Evolutionary conservation across 2,329 filamentous ascomycete genomes (phyloP).

Genomic region (Aspergillaceae sp.): DNA sequence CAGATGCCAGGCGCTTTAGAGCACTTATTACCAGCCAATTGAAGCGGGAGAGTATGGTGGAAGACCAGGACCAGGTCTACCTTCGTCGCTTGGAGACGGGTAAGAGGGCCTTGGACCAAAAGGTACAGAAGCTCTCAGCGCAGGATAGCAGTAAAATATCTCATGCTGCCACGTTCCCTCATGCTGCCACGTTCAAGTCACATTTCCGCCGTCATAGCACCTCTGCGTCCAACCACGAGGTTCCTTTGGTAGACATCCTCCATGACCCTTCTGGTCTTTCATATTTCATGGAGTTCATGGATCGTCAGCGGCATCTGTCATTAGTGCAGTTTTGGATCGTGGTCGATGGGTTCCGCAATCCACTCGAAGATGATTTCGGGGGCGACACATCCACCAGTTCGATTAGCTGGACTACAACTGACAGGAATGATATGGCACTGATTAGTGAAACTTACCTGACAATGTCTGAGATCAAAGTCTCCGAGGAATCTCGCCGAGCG

Average conservation of each 20-base stretch:
- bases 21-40: conserved; percentile 89
- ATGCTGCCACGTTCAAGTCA: conserved; percentile 18
- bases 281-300: conserved; percentile 99
- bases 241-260: conserved; percentile 73
- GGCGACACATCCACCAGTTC: conserved; percentile 58
- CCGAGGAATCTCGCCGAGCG: conserved; percentile 57
- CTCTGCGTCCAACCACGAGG: conserved; percentile 60
- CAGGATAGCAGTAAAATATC: conserved; percentile 43
- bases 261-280: conserved; percentile 84
- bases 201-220: conserved; percentile 30
- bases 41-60: conserved; percentile 69
- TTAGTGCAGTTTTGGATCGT: conserved; percentile 98
- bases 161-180: conserved; percentile 21
- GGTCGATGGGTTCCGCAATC: conserved; percentile 91
- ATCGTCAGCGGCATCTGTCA: conserved; percentile 75
- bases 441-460: conserved; percentile 86
- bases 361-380: conserved; percentile 74
- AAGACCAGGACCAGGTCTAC: conserved; percentile 77
- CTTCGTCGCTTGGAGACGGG: conserved; percentile 84
- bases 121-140: conserved; percentile 69
- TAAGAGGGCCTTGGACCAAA: conserved; percentile 79
- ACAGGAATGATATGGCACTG: conserved; percentile 78
- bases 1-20: conserved; percentile 83
- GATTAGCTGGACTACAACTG: conserved; percentile 69
- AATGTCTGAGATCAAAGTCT: conserved; percentile 70